Percentiles rank a stretch among this genome's conserved stretches.
These are phyloP conservation scores for Sporothrix variecibatus DNA, from an alignment of 2,329 filamentous ascomycete species.

Conservation along the genomic window DNA sequence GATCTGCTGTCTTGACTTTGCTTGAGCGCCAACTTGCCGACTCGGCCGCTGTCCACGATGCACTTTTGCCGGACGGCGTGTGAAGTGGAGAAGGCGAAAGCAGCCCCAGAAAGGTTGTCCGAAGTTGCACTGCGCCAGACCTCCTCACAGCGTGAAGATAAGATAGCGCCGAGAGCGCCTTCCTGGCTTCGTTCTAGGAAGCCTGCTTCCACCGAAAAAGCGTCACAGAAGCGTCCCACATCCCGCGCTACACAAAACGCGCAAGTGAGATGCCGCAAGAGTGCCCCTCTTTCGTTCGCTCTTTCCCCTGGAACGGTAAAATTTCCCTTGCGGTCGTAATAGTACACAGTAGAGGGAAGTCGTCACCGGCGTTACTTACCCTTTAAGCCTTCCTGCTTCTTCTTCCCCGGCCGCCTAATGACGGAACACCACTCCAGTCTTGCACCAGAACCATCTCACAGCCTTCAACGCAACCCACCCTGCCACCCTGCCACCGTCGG, in stretches of 20 bases:
- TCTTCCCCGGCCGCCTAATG: constrained; percentile 7
- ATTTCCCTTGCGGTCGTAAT: background rate
- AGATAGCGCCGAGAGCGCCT: background rate
- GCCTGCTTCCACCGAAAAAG: background rate
- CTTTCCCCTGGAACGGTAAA: background rate
- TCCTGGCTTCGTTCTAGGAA: constrained; percentile 2
- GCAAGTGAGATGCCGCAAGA: constrained; percentile 18
- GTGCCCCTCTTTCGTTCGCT: constrained; percentile 12
- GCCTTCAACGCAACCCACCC: background rate
- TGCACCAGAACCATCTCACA: background rate
- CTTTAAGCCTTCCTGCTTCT: background rate
- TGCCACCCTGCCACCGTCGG: background rate
- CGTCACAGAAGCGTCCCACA: constrained; percentile 13
- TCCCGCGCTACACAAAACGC: constrained; percentile 7
- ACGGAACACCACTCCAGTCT: constrained; percentile 16
- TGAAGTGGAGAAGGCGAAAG: background rate
- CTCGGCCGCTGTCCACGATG: background rate
- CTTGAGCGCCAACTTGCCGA: background rate
- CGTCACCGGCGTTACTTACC: constrained; percentile 1
- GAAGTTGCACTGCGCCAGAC: background rate
- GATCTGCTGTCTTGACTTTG: background rate
- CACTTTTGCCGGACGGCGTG: background rate
- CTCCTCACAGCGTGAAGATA: background rate
- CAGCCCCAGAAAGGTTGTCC: background rate
- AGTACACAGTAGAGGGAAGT: too few species aligned